These are phyloP conservation scores for Leccinum pellstonianum DNA, from an alignment of 768 basidiomycete genomes.

Conservation along the genomic window DNA sequence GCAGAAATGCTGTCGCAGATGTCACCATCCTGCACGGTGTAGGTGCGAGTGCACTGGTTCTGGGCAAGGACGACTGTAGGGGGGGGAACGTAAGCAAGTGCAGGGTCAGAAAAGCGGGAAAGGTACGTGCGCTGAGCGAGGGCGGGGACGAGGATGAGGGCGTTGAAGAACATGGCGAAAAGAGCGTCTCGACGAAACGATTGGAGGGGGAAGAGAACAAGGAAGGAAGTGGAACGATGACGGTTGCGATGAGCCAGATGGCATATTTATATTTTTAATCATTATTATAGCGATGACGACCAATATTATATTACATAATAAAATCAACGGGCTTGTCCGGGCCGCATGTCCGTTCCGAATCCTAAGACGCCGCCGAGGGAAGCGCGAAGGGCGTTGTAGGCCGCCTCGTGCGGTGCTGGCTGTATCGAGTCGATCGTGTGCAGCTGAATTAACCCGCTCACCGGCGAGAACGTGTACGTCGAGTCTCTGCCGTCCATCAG, in stretches of 20 bases:
- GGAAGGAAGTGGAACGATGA: neutral
- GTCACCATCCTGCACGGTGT: slow-evolving; percentile 61
- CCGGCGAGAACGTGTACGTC: slow-evolving; percentile 71
- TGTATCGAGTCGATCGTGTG: slow-evolving; percentile 76
- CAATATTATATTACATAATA: neutral
- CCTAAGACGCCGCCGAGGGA: slow-evolving; percentile 31
- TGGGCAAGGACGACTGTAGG: slow-evolving; percentile 27
- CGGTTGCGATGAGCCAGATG: neutral
- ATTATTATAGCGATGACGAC: neutral
- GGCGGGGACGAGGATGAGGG: slow-evolving; percentile 44
- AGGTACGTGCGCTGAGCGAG: slow-evolving; percentile 42
- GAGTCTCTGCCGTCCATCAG: slow-evolving; percentile 48
- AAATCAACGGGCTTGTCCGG: slow-evolving; percentile 4
- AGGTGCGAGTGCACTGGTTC: slow-evolving; percentile 51
- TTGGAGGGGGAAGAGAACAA: slow-evolving; percentile 2
- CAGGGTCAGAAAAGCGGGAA: neutral
- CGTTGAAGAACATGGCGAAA: slow-evolving; percentile 38
- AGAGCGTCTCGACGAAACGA: slow-evolving; percentile 20
- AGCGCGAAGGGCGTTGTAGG: slow-evolving; percentile 58
- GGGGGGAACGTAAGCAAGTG: slow-evolving; percentile 3
- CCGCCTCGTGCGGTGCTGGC: slow-evolving; percentile 71
- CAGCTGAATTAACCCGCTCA: slow-evolving; percentile 57
- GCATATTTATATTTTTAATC: neutral
- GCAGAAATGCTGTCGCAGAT: slow-evolving; percentile 72
- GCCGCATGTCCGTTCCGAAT: slow-evolving; percentile 16